Conservation (phyloP, 2,329 filamentous ascomycete genomes). For the Fusarium mundagurra region DNA sequence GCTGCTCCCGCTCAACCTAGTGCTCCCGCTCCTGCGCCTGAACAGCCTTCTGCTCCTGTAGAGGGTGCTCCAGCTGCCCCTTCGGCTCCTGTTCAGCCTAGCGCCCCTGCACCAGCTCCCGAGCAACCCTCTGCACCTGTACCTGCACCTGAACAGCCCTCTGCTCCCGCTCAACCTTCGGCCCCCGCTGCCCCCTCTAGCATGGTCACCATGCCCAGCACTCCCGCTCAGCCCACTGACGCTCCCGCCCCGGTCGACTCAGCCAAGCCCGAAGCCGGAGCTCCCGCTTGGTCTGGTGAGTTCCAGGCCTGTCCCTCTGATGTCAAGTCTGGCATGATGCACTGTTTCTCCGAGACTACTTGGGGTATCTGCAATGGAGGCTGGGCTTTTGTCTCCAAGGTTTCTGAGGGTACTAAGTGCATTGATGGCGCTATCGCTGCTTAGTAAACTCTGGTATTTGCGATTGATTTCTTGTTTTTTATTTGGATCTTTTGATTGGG, state of each 20-base stretch:
- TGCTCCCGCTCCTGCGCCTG: neutral
- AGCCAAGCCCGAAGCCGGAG: neutral
- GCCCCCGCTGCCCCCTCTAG: neutral
- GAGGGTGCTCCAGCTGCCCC: neutral
- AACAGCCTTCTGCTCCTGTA: neutral
- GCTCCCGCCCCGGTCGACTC: neutral
- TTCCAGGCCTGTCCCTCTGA: slow-evolving; percentile 20
- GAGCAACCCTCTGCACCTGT: neutral
- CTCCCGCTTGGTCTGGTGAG: slow-evolving; percentile 24
- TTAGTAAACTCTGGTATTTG: fast-evolving
- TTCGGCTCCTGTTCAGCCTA: neutral
- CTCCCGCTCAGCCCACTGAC: neutral
- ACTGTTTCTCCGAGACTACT: slow-evolving; percentile 25
- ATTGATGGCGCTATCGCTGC: slow-evolving; percentile 21
- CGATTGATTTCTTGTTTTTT: neutral
- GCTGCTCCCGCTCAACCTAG: neutral
- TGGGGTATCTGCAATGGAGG: slow-evolving; percentile 42
- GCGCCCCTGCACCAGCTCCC: neutral
- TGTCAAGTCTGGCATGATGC: slow-evolving; percentile 11
- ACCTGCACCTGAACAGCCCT: neutral
- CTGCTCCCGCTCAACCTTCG: neutral
- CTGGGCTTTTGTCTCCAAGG: slow-evolving; percentile 31
- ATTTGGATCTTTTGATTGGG: neutral
- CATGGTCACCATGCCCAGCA: neutral
- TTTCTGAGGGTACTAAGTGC: slow-evolving; percentile 36